phyloP scores from a whole-genome alignment of 2,329 filamentous ascomycete genomes.

The Dryadomyces sulphureus region DNA sequence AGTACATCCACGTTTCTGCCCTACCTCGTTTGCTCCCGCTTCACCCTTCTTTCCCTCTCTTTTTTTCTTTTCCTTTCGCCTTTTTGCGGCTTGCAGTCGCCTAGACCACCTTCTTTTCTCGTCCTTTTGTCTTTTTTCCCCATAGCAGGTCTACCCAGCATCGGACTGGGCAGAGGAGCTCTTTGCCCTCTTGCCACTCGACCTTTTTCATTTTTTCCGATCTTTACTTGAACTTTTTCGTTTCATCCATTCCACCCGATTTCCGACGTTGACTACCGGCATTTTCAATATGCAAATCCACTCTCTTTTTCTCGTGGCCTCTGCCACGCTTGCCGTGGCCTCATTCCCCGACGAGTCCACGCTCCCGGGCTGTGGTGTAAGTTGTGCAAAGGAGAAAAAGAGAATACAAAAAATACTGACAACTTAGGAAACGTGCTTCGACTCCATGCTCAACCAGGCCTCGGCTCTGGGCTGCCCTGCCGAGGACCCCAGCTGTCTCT shows the following conservation, averaged over 20 bases:
- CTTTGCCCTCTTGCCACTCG: not conserved
- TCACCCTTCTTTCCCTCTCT: not conserved
- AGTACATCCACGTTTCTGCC: not conserved
- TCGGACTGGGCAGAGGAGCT: not conserved
- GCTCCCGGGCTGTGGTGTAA: slow-evolving; percentile 11
- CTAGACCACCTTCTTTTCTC: not conserved
- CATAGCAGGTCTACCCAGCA: not conserved
- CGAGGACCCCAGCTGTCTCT: slow-evolving; percentile 10
- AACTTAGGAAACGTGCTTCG: slow-evolving; percentile 12
- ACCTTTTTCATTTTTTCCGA: not conserved
- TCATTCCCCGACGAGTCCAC: slow-evolving; percentile 5
- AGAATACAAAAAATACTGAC: no score
- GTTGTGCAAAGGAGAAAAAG: no score
- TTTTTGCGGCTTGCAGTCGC: not conserved
- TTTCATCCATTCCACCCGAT: not conserved
- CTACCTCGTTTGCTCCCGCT: not conserved
- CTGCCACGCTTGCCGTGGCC: slow-evolving; percentile 1
- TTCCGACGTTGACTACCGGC: not conserved
- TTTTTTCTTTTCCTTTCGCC: not conserved
- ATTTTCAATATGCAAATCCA: slow-evolving; percentile 6
- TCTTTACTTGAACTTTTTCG: not conserved
- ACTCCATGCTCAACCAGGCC: slow-evolving; percentile 5
- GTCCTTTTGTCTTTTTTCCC: not conserved
- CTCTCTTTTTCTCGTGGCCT: slow-evolving; percentile 4
- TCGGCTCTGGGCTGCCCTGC: slow-evolving; percentile 7